Conservation (phyloP, 148 eudicot genomes). For the Suaeda aralocaspica region DNA sequence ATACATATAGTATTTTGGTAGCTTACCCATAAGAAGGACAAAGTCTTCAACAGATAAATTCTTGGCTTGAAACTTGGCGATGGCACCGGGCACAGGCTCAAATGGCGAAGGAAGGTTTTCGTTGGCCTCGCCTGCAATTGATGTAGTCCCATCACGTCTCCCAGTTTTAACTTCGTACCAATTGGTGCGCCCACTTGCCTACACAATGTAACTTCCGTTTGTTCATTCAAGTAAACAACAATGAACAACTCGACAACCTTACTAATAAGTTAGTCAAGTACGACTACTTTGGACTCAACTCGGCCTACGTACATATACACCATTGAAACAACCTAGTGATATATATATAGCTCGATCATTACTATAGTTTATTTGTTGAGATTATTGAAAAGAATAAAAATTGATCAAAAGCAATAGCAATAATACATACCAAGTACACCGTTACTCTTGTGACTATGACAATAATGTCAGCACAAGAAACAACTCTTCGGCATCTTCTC, state of each 20-base stretch:
- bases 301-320: too few species aligned
- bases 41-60: not conserved
- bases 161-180: slow-evolving; percentile 36
- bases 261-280: too few species aligned
- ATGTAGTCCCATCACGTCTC: slow-evolving; percentile 33
- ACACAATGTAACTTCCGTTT: too few species aligned
- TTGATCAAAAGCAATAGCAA: not conserved
- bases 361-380: too few species aligned
- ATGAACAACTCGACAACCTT: too few species aligned
- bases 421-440: slow-evolving; percentile 26
- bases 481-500: slow-evolving; percentile 19
- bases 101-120: slow-evolving; percentile 8
- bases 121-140: not conserved
- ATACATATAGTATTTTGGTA: not conserved
- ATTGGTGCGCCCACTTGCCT: slow-evolving; percentile 30
- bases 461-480: slow-evolving; percentile 43
- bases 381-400: not conserved
- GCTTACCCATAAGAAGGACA: slow-evolving; percentile 17
- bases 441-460: slow-evolving; percentile 35
- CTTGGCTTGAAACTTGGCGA: not conserved
- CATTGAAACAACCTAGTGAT: too few species aligned
- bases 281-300: too few species aligned
- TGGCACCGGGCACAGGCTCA: not conserved
- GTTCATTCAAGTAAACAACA: too few species aligned
- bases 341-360: too few species aligned